phyloP scores from a whole-genome alignment of 1,284 basidiomycete species.

The Malassezia restricta region DNA sequence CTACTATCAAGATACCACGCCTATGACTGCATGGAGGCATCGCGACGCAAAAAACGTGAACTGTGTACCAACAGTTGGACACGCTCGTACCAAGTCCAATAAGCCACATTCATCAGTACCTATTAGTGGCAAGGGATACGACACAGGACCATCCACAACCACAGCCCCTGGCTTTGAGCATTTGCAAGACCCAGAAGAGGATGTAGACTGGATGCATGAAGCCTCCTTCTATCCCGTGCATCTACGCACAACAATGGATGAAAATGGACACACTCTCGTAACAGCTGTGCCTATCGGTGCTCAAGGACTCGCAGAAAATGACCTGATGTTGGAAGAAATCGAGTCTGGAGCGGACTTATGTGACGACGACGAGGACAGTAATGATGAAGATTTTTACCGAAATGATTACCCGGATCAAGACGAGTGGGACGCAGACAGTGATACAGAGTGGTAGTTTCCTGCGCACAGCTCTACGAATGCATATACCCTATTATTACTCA shows the following conservation, averaged over 20 bases:
- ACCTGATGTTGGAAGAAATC: slow-evolving; percentile 19
- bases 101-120: slow-evolving; percentile 12
- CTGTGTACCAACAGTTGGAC: background rate
- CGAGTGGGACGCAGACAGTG: slow-evolving; percentile 11
- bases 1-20: slow-evolving; percentile 33
- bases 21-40: background rate
- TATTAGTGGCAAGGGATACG: slow-evolving; percentile 15
- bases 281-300: slow-evolving; percentile 1
- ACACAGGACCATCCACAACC: slow-evolving; percentile 8
- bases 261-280: background rate
- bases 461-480: too few species aligned
- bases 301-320: slow-evolving; percentile 4
- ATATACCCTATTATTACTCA: background rate
- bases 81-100: background rate
- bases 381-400: slow-evolving; percentile 41
- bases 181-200: background rate
- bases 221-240: slow-evolving; percentile 7
- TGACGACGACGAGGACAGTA: slow-evolving; percentile 42
- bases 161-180: slow-evolving; percentile 14
- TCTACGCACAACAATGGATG: slow-evolving; percentile 6
- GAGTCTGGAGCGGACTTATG: slow-evolving; percentile 15
- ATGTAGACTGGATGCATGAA: slow-evolving; percentile 6
- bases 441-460: background rate
- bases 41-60: background rate
- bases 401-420: slow-evolving; percentile 43